phyloP scores from a whole-genome alignment of 305 asterid species.

The Fraxinus floribunda region DNA sequence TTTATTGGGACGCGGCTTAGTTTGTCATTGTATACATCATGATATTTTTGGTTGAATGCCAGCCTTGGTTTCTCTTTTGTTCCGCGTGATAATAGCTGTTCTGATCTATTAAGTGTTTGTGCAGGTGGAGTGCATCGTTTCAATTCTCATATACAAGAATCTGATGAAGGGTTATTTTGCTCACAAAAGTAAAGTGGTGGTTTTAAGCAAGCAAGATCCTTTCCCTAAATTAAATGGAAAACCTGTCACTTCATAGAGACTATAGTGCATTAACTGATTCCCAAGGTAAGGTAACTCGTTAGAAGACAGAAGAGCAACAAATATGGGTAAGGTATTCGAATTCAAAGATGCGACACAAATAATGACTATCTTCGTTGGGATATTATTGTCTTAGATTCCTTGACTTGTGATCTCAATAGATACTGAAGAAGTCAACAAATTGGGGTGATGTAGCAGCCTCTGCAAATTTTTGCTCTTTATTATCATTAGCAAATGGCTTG shows the following conservation, averaged over 20 bases:
- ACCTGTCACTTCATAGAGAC: constrained; percentile 57
- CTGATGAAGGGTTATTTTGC: constrained; percentile 96
- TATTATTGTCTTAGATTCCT: not conserved
- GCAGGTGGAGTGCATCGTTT: constrained; percentile 94
- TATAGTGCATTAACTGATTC: not conserved
- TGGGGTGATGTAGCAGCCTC: not conserved
- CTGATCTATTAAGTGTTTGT: not conserved
- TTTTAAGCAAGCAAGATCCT: constrained; percentile 93
- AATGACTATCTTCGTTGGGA: too few relatives aligned
- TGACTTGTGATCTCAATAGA: not conserved
- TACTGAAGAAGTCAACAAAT: not conserved
- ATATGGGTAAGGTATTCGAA: too few relatives aligned
- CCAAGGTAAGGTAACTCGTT: not conserved
- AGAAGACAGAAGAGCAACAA: not conserved
- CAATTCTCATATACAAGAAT: constrained; percentile 86
- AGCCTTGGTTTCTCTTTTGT: not conserved
- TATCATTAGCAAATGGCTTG: not conserved
- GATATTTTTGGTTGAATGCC: not conserved
- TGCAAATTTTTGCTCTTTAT: not conserved
- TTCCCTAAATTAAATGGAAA: constrained; percentile 88
- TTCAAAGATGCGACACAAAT: too few relatives aligned
- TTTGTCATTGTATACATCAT: not conserved
- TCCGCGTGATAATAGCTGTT: not conserved
- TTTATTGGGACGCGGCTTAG: not conserved
- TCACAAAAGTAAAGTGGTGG: constrained; percentile 93